Evolutionary conservation across 2,329 filamentous ascomycete species (phyloP).

Genomic region (Atkinsonella texensis): DNA sequence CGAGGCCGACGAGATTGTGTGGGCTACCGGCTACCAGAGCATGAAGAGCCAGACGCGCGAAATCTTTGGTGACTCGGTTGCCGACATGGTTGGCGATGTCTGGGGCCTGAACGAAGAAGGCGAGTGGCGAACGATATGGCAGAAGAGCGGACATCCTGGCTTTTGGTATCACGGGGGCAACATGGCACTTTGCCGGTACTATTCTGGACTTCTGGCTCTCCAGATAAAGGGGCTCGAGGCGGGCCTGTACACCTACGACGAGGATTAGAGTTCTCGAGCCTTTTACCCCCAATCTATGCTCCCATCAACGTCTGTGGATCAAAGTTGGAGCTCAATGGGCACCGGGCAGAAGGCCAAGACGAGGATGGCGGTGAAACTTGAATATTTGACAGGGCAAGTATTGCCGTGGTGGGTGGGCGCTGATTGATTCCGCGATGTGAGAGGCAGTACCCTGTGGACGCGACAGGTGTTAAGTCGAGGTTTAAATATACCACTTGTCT

Average conservation of each 20-base stretch:
- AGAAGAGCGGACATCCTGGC: slow-evolving; percentile 46
- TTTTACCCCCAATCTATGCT: too few relatives aligned
- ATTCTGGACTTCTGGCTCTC: slow-evolving; percentile 40
- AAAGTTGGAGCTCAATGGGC: too few relatives aligned
- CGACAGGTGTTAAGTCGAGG: too few relatives aligned
- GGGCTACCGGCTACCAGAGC: slow-evolving; percentile 55
- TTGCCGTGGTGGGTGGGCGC: too few relatives aligned
- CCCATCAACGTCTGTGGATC: too few relatives aligned
- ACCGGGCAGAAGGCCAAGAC: too few relatives aligned
- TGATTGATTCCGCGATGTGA: too few relatives aligned
- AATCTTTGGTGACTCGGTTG: slow-evolving; percentile 50
- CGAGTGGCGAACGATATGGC: slow-evolving; percentile 47
- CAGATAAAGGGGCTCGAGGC: slow-evolving; percentile 37
- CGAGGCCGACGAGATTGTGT: slow-evolving; percentile 50
- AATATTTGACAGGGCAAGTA: too few relatives aligned
- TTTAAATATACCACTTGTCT: too few relatives aligned
- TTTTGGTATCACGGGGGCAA: slow-evolving; percentile 59
- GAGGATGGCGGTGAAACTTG: too few relatives aligned
- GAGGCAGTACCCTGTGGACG: too few relatives aligned
- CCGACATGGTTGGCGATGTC: slow-evolving; percentile 43
- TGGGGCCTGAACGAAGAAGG: slow-evolving; percentile 50
- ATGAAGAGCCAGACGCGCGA: slow-evolving; percentile 52
- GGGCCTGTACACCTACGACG: slow-evolving; percentile 22
- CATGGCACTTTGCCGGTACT: slow-evolving; percentile 48
- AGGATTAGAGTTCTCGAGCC: slow-evolving; percentile 13